Evolutionary conservation across 2,329 filamentous ascomycete genomes (phyloP).

Genomic region (Capronia coronata): DNA sequence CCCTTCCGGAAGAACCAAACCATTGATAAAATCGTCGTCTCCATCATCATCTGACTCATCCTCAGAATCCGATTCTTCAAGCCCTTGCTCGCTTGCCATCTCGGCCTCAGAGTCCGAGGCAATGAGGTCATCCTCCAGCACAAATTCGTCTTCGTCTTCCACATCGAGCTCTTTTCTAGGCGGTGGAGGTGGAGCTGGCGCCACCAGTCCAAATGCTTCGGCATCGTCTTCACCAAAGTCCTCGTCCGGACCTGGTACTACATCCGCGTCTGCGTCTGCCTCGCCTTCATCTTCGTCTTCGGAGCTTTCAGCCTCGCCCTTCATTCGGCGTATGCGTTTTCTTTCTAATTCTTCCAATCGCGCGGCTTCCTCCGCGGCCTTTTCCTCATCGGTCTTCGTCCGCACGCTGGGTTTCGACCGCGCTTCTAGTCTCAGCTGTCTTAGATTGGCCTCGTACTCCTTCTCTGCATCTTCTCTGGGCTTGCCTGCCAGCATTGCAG

Average conservation of each 20-base stretch:
- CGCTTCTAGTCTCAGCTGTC: constrained; percentile 75
- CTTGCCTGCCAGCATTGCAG: constrained; percentile 53
- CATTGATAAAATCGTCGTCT: constrained; percentile 67
- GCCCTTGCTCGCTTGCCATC: constrained; percentile 37
- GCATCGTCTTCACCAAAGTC: constrained; percentile 51
- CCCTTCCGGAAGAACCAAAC: constrained; percentile 46
- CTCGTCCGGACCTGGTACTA: constrained; percentile 45
- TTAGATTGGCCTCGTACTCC: constrained; percentile 79
- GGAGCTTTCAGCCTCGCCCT: constrained; percentile 65
- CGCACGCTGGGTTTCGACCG: constrained; percentile 78
- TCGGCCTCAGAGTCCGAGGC: constrained; percentile 64
- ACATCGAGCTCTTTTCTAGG: constrained; percentile 54
- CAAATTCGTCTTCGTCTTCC: constrained; percentile 90
- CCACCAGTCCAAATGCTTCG: constrained; percentile 56
- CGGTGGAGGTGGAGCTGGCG: constrained; percentile 37
- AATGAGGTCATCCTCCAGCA: constrained; percentile 81
- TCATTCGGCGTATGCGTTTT: constrained; percentile 52
- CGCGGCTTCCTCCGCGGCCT: constrained; percentile 67
- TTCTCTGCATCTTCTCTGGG: constrained; percentile 67
- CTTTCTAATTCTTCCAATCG: constrained; percentile 75
- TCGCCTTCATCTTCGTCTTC: constrained; percentile 48
- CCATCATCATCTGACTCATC: constrained; percentile 50
- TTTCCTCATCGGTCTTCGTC: constrained; percentile 87
- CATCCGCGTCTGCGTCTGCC: constrained; percentile 32
- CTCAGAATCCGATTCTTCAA: constrained; percentile 47